Evolutionary conservation across 2,329 filamentous ascomycete species (phyloP).

Genomic region (Allantophomopsis cytisporea): DNA sequence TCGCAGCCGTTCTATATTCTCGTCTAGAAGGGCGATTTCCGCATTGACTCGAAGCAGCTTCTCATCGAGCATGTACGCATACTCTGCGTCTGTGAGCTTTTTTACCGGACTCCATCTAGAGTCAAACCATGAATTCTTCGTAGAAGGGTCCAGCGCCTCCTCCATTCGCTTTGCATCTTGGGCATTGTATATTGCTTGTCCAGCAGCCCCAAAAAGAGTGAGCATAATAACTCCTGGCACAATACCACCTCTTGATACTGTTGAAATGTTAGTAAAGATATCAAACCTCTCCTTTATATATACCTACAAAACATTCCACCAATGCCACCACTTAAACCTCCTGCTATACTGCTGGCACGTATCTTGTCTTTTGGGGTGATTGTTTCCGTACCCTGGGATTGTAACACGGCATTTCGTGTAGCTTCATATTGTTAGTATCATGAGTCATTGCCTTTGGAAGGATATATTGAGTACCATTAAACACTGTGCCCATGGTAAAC

Average conservation of each 20-base stretch:
- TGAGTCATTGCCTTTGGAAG: slow-evolving; percentile 4
- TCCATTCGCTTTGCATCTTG: slow-evolving; percentile 24
- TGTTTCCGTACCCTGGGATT: slow-evolving; percentile 25
- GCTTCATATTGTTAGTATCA: slow-evolving; percentile 15
- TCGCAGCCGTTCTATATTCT: slow-evolving; percentile 46
- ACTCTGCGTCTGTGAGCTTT: slow-evolving; percentile 59
- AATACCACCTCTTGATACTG: slow-evolving; percentile 25
- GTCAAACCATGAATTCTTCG: slow-evolving; percentile 28
- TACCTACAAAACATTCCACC: slow-evolving; percentile 38
- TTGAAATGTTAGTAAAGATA: no score
- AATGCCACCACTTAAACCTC: slow-evolving; percentile 54
- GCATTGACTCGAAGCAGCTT: slow-evolving; percentile 59
- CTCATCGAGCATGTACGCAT: slow-evolving; percentile 55
- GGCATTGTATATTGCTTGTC: slow-evolving; percentile 40
- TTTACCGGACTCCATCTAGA: slow-evolving; percentile 62
- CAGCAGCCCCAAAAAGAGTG: slow-evolving; percentile 38
- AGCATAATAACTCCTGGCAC: slow-evolving; percentile 47
- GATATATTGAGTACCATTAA: slow-evolving; percentile 45
- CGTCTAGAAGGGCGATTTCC: slow-evolving; percentile 67
- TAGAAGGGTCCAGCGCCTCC: slow-evolving; percentile 10
- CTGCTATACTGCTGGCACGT: slow-evolving; percentile 56
- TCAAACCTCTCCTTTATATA: no score
- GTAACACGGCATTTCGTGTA: slow-evolving; percentile 30
- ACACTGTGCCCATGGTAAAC: slow-evolving; percentile 64
- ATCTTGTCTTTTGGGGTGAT: slow-evolving; percentile 44